Evolutionary conservation across 108 stramenopile genomes (phyloP), one percentile per base, ranked within the genome.

Genomic region (Craspedostauros australis): DNA sequence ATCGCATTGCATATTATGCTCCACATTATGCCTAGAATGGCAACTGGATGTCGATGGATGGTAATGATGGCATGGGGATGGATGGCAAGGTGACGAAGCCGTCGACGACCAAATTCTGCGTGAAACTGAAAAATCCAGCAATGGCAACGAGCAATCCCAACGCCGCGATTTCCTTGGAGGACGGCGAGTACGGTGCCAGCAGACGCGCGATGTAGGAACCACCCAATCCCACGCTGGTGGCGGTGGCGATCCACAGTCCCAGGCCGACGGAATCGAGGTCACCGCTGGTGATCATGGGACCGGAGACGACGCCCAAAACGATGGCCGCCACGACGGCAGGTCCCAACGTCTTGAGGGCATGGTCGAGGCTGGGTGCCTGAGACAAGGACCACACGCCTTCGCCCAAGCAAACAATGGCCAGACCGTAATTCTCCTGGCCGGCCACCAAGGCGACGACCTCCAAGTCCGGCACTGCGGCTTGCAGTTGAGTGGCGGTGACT

Each of bases 381-480:
- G 52, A 33, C 55, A 93, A 93, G 39, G 87, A 84, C 80, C 82
- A 93, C 3, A 88, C 5, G 5, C 80, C 87, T 68, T 93, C 91
- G 7, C 82, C 83, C 9, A 93, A 40, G 2, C 66, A 70, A 0
- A 93, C 91, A 29, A 85, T 47, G 16, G 82, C 91, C 21, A 93
- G 52, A 3, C 91, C 91, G 48, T 86, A 85, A 44, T 77, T 93
- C 66, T 93, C 91, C 62, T 93, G 91, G 20, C 91, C 86, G 15
- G 73, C 68, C 2, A 88, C 91, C n/a, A 93, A 67, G 4, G 73
- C 79, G 21, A 89, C 69, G 6, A 79, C 68, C 44, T 72, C 56
- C 33, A 67, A 39, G 57, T 73, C 72, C 16, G 28, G 38, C 8
- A 57, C 37, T 1, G 63, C 34, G 34, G 34, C 14, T 36, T 14